Conservation (phyloP, 2,329 filamentous ascomycete species). For the Penicillium decumbens region DNA sequence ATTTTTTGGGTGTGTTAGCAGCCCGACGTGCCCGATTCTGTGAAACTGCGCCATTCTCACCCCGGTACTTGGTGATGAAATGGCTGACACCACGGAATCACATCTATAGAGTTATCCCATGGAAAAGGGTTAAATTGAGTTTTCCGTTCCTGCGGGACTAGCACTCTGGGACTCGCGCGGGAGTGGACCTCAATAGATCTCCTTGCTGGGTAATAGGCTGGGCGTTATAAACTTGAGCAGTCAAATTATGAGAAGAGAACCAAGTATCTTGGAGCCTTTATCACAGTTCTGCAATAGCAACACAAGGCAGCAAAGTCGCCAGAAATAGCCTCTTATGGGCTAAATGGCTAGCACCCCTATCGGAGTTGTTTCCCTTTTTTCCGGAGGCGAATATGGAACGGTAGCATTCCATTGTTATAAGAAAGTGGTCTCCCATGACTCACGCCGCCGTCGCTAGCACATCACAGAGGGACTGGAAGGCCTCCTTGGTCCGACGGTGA, state of each 20-base stretch:
- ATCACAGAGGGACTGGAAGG: neutral
- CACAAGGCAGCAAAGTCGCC: neutral
- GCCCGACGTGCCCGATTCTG: neutral
- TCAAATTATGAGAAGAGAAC: neutral
- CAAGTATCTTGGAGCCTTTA: neutral
- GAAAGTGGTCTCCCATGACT: neutral
- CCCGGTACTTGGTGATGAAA: neutral
- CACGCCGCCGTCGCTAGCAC: neutral
- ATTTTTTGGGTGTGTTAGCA: neutral
- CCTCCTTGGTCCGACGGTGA: neutral
- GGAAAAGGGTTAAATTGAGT: slow-evolving; percentile 8
- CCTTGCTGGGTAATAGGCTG: neutral
- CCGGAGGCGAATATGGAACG: neutral
- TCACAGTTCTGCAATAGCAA: neutral
- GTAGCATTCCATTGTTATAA: neutral
- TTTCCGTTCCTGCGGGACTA: slow-evolving; percentile 1
- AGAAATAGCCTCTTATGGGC: neutral
- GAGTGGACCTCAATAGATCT: neutral
- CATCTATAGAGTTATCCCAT: neutral
- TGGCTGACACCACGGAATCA: neutral
- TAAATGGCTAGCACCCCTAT: neutral
- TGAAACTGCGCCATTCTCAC: neutral
- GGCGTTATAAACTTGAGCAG: neutral
- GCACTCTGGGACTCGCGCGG: slow-evolving; percentile 4
- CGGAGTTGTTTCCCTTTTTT: neutral